Conservation (phyloP, 176 grass and related monocot genomes). For the Leersia perrieri region DNA sequence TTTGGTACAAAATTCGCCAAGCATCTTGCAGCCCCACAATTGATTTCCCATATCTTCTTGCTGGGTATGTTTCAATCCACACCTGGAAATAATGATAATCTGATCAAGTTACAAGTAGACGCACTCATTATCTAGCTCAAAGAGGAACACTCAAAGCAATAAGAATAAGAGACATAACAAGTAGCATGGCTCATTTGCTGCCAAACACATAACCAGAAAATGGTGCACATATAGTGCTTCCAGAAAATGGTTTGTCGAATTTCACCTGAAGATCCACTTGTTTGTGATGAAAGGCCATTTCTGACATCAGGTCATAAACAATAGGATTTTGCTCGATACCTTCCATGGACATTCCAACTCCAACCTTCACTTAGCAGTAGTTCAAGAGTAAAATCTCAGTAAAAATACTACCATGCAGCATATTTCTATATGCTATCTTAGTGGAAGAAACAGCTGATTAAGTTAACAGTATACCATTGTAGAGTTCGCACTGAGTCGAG, state of each 20-base stretch:
- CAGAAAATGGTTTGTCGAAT: not conserved
- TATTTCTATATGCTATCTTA: conserved; percentile 15
- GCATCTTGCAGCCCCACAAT: conserved; percentile 61
- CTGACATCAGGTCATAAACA: conserved; percentile 97
- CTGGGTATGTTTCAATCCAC: conserved; percentile 68
- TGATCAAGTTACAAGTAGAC: conserved; percentile 1
- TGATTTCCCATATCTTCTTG: conserved; percentile 82
- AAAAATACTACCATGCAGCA: too few species aligned
- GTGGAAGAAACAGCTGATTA: conserved; percentile 23
- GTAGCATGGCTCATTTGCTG: not conserved
- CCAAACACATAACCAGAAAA: not conserved
- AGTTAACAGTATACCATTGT: conserved; percentile 58
- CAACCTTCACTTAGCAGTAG: conserved; percentile 53
- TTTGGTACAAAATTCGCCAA: conserved; percentile 73
- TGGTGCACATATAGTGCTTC: not conserved
- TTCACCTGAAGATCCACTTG: conserved; percentile 82
- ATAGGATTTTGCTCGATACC: conserved; percentile 98
- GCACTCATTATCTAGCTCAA: not conserved
- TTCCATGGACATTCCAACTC: conserved; percentile 99
- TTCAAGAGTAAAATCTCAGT: conserved; percentile 12
- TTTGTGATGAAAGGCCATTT: conserved; percentile 79
- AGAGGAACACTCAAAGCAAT: not conserved
- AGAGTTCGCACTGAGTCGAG: conserved; percentile 73
- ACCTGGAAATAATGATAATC: conserved; percentile 43
- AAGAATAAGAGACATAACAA: conserved; percentile 2